A percentile compares a stretch with the other conserved stretches of the same genome.
Evolutionary conservation across 1,284 basidiomycete species (phyloP).

Genomic region (Taiwanofungus camphoratus): DNA sequence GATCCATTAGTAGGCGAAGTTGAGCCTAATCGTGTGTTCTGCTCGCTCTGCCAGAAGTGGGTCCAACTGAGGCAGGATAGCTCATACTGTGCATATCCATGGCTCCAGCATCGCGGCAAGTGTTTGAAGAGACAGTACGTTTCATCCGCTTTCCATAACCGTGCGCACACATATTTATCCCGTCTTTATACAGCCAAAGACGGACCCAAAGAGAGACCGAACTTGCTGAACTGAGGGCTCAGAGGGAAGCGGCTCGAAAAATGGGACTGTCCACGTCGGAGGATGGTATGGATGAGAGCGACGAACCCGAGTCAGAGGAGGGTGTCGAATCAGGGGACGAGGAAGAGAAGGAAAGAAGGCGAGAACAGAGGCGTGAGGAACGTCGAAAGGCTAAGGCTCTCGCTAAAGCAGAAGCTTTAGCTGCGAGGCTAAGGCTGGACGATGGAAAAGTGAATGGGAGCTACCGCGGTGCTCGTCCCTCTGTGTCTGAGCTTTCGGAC

Average conservation of each 20-base stretch:
- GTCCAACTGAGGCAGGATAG: constrained; percentile 69
- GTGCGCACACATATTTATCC: not conserved
- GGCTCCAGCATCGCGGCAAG: constrained; percentile 69
- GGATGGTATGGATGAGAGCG: constrained; percentile 13
- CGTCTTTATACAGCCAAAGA: constrained; percentile 33
- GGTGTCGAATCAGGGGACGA: constrained; percentile 20
- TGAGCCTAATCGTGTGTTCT: constrained; percentile 71
- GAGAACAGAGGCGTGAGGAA: constrained; percentile 14
- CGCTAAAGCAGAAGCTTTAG: constrained; percentile 15
- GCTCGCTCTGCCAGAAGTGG: constrained; percentile 69
- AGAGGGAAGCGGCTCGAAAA: constrained; percentile 21
- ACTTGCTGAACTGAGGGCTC: constrained; percentile 27
- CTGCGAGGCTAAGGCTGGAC: constrained; percentile 19
- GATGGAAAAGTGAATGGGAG: constrained; percentile 6
- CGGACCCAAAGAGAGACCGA: constrained; percentile 31
- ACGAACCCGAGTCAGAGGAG: constrained; percentile 23
- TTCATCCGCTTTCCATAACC: not conserved
- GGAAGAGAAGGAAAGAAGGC: constrained; percentile 15
- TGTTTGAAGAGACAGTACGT: constrained; percentile 63
- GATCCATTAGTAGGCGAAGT: constrained; percentile 60
- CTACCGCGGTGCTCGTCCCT: constrained; percentile 10
- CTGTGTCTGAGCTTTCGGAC: constrained; percentile 15
- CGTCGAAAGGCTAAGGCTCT: constrained; percentile 15
- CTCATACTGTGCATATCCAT: constrained; percentile 71
- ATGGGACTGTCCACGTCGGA: constrained; percentile 13